Base-by-base conservation (phyloP, 2,329 filamentous ascomycete species). In the Coleophoma crateriformis region DNA sequence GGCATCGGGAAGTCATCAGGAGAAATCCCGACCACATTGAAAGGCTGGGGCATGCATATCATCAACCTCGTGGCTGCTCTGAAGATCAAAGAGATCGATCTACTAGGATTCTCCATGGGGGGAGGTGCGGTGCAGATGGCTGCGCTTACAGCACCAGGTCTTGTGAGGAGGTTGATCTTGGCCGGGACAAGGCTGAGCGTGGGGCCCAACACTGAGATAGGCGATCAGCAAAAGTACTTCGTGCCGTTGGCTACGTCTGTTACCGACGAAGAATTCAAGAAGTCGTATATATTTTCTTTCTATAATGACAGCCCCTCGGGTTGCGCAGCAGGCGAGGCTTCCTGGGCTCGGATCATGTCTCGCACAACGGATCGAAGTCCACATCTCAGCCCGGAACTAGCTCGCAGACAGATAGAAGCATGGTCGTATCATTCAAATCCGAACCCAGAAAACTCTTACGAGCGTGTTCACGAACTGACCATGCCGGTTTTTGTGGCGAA, bases 71-170 rank as follows among this genome's bases (percentile, higher is more conserved):
- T 64, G 7, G 33, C 49, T 0, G 63, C 61, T 3, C 53, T 71
- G 4, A 42, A 50, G 7, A 51, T 67, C 33, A 17, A 50, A 1
- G 51, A 65, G 47, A 57, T 67, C 44, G 66, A 70, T 45, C 51
- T 70, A 17, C 48, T 70, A 1, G 68, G 68, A 11, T 70, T 69
- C 56, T 65, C 60, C 12, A 66, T 70, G 63, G 66, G 67, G 12
- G 67, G 66, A 10, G 56, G 52, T 33, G 58, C 56, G 1, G 64
- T 59, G 7, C 67, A 68, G 51, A 53, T 60, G 50, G 58, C 68
- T 17, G 61, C 62, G 2, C 54, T 68, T 12, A 54, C 58, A 14
- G 60, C 60, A 3, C 59, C 63, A 11, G 49, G 52, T 1, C 44
- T 61, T 1, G 55, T 68, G 0, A 53, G 60, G 6, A 60, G 58